Conservation (phyloP, 805 yeast species). For the Yamadazyma ubonensis region DNA sequence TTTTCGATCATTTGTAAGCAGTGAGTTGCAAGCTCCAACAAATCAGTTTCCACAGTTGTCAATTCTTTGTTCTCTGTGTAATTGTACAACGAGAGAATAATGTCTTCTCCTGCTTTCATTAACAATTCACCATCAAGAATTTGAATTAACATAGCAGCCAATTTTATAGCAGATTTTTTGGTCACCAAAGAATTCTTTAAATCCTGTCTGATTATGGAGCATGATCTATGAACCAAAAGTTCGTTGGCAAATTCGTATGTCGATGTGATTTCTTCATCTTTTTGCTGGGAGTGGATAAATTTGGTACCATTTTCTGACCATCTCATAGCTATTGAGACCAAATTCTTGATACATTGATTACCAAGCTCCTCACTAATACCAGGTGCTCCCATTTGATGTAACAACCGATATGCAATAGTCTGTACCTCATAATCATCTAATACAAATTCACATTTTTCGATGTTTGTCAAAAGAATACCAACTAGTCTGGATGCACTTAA, state of each 20-base stretch:
- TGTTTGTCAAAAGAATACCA: constrained; percentile 48
- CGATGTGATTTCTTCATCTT: neutral
- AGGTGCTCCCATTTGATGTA: constrained; percentile 85
- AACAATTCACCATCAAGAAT: constrained; percentile 44
- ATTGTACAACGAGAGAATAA: constrained; percentile 54
- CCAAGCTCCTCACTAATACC: constrained; percentile 62
- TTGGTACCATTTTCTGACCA: constrained; percentile 55
- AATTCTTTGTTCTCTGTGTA: constrained; percentile 46
- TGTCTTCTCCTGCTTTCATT: constrained; percentile 41
- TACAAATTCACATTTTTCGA: constrained; percentile 34
- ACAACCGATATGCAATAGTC: constrained; percentile 60
- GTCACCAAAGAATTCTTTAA: constrained; percentile 53
- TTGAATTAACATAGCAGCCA: constrained; percentile 63
- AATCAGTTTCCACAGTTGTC: constrained; percentile 47
- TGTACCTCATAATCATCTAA: constrained; percentile 52
- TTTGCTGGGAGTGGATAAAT: constrained; percentile 18
- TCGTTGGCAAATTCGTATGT: constrained; percentile 43
- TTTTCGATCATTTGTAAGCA: constrained; percentile 65
- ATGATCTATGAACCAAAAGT: constrained; percentile 62
- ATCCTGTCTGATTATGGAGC: constrained; percentile 67
- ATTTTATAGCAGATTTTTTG: constrained; percentile 68
- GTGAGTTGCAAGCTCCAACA: constrained; percentile 56
- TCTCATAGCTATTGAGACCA: constrained; percentile 55
- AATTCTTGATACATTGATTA: constrained; percentile 60
- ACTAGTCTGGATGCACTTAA: constrained; percentile 60